Percentiles rank a stretch among this genome's conserved stretches.
Conservation (phyloP, 805 yeast genomes). For the Yarrowia keelungensis region DNA sequence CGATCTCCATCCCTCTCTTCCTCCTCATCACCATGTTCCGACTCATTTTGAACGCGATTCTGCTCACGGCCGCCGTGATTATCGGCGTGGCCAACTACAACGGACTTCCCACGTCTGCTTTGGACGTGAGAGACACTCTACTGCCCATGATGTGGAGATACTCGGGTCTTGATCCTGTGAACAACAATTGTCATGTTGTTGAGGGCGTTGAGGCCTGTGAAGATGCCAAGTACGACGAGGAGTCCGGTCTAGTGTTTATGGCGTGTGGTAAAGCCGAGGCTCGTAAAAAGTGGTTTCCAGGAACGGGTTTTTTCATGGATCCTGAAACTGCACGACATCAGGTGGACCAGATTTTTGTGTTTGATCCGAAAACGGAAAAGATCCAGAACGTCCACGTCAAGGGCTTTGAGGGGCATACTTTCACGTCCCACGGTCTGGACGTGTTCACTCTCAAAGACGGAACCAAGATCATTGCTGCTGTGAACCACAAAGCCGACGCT, state of each 20-base stretch:
- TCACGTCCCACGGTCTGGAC: conserved; percentile 29
- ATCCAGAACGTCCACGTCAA: conserved; percentile 1
- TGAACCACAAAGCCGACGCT: conserved; percentile 14
- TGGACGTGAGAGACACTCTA: conserved; percentile 26
- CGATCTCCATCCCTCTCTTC: not conserved
- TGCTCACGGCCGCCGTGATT: conserved; percentile 11
- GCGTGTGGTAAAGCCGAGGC: conserved; percentile 10
- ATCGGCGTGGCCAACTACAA: conserved; percentile 26
- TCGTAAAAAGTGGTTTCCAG: conserved; percentile 34
- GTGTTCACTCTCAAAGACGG: conserved; percentile 33
- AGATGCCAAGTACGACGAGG: conserved; percentile 36
- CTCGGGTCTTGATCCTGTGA: conserved; percentile 7
- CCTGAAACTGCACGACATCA: conserved; percentile 2
- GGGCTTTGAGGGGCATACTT: conserved; percentile 23
- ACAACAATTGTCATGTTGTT: conserved; percentile 25
- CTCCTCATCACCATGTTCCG: conserved; percentile 1
- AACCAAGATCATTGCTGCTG: not conserved
- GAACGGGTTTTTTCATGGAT: conserved; percentile 17
- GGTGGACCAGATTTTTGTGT: conserved; percentile 3
- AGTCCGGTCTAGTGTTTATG: conserved; percentile 15
- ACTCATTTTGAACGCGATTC: conserved; percentile 1
- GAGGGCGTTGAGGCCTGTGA: conserved; percentile 23
- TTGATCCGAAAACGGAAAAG: conserved; percentile 31
- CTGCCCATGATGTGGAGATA: conserved; percentile 30
- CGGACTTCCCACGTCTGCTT: conserved; percentile 14